phyloP scores from a whole-genome alignment of 305 asterid genomes.

The Fraxinus floribunda region DNA sequence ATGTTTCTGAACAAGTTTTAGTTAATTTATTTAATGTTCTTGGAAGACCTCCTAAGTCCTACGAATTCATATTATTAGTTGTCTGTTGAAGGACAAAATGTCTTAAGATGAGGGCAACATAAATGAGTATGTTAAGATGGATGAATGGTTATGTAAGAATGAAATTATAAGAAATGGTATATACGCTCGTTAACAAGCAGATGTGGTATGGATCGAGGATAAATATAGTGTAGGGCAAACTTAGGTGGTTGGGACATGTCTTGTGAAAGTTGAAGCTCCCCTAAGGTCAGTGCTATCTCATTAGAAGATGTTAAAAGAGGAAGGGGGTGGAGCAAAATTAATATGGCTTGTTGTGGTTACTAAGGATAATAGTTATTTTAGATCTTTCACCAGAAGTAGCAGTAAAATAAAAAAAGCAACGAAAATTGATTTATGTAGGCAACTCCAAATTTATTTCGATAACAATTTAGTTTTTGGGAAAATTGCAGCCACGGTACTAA shows the following conservation, averaged over 20 bases:
- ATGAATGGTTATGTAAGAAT: neutral
- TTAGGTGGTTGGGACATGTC: neutral
- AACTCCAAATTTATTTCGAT: neutral
- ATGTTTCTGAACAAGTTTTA: conserved; percentile 6
- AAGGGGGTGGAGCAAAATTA: neutral
- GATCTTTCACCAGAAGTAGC: neutral
- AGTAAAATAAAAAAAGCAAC: neutral
- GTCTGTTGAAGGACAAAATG: neutral
- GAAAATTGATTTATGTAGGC: neutral
- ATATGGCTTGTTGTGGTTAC: neutral
- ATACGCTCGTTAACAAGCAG: neutral
- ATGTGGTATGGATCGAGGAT: neutral
- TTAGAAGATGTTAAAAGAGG: neutral
- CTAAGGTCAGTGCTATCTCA: neutral
- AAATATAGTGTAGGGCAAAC: neutral
- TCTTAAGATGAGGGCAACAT: neutral
- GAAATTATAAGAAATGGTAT: neutral
- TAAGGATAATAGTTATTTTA: neutral
- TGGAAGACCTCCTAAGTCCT: neutral
- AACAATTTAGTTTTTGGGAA: neutral
- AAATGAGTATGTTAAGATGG: neutral
- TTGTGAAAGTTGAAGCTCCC: neutral
- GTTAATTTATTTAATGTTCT: conserved; percentile 10
- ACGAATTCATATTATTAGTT: neutral
- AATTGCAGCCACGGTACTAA: no score